phyloP scores from a whole-genome alignment of 768 basidiomycete genomes.

The Coprinellus aureogranulatus region DNA sequence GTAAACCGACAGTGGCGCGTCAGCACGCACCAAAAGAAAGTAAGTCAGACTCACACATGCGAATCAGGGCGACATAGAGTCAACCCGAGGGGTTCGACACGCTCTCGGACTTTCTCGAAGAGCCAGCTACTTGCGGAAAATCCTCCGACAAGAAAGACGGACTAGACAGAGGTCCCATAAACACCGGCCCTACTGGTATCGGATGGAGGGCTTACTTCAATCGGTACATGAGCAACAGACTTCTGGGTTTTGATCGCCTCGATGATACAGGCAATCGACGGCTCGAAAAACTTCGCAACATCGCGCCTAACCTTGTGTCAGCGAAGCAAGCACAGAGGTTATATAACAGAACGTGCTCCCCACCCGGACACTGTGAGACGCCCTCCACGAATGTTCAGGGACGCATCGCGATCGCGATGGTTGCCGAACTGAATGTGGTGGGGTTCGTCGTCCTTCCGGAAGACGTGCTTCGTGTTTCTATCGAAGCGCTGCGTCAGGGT shows the following conservation, averaged over 20 bases:
- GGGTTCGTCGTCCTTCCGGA: constrained; percentile 23
- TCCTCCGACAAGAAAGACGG: constrained; percentile 52
- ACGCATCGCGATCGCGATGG: constrained; percentile 34
- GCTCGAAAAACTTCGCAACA: constrained; percentile 23
- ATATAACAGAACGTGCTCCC: too few relatives aligned
- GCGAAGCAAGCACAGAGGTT: too few relatives aligned
- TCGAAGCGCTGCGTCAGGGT: too few relatives aligned
- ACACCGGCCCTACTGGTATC: too few relatives aligned
- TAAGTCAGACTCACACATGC: constrained; percentile 44
- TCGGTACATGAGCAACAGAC: background rate
- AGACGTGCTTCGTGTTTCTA: constrained; percentile 14
- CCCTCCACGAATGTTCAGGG: constrained; percentile 38
- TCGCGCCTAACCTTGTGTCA: too few relatives aligned
- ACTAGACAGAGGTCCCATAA: background rate
- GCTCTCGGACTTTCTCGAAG: constrained; percentile 38
- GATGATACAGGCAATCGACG: constrained; percentile 25
- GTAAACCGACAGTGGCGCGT: too few relatives aligned
- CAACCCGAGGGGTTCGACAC: constrained; percentile 36
- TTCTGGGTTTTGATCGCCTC: constrained; percentile 17
- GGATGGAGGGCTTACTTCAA: too few relatives aligned
- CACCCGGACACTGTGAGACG: constrained; percentile 37
- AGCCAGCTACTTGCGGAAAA: constrained; percentile 59
- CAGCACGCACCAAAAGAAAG: background rate
- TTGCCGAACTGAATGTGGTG: constrained; percentile 43
- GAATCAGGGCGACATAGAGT: constrained; percentile 49